Conservation (phyloP, 2,329 filamentous ascomycete genomes). For the Metarhizium brunneum region DNA sequence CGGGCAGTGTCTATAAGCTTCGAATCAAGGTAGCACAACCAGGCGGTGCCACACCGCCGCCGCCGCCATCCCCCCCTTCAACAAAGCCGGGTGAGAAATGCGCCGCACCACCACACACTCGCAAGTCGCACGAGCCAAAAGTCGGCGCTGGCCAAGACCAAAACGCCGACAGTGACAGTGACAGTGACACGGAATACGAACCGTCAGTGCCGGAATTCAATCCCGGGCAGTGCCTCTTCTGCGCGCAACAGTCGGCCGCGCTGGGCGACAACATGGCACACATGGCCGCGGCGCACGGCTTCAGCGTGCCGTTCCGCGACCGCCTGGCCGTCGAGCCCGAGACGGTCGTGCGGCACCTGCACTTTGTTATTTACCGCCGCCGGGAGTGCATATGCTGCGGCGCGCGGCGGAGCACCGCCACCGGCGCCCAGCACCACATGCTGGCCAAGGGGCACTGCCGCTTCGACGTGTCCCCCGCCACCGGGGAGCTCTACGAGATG, state of each 20-base stretch:
- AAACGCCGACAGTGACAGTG: background rate
- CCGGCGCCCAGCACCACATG: conserved; percentile 44
- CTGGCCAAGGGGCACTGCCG: conserved; percentile 37
- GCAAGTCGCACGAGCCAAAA: background rate
- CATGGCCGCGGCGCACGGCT: conserved; percentile 39
- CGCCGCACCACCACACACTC: background rate
- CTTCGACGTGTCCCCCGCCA: conserved; percentile 29
- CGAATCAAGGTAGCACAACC: conserved; percentile 13
- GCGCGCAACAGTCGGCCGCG: conserved; percentile 16
- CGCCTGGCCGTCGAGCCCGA: conserved; percentile 34
- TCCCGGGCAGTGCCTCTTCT: conserved; percentile 32
- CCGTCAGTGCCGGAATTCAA: conserved; percentile 13
- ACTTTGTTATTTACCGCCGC: conserved; percentile 37
- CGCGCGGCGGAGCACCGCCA: conserved; percentile 28
- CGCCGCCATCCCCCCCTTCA: conserved; percentile 5
- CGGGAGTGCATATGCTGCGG: conserved; percentile 44
- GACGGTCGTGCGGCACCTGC: conserved; percentile 36
- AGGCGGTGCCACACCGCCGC: conserved; percentile 7
- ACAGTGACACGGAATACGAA: conserved; percentile 3
- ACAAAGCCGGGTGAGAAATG: background rate
- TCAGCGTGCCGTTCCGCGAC: conserved; percentile 31
- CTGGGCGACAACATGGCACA: conserved; percentile 33
- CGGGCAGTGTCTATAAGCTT: conserved; percentile 14
- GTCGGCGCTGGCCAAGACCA: background rate
- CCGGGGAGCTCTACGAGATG: conserved; percentile 31